phyloP scores from a whole-genome alignment of 2,329 filamentous ascomycete genomes.

The Diaporthe vaccinii region DNA sequence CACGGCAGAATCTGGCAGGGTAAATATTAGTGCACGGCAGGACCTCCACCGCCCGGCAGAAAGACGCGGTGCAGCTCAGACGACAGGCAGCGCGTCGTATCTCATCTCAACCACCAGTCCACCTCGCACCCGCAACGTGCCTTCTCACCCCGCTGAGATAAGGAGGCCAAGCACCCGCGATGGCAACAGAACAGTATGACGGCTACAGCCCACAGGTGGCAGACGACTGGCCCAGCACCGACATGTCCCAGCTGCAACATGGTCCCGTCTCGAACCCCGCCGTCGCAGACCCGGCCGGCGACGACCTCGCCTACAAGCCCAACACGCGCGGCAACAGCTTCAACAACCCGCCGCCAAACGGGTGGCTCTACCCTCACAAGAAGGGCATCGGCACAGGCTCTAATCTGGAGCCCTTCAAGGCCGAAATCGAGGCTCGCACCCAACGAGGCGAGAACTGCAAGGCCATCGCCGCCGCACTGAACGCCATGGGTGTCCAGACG shows the following conservation, averaged over 20 bases:
- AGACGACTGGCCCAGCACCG: background rate
- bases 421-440: slow-evolving; percentile 41
- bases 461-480: slow-evolving; percentile 42
- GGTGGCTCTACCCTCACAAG: slow-evolving; percentile 39
- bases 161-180: background rate
- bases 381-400: slow-evolving; percentile 37
- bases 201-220: background rate
- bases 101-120: slow-evolving; percentile 16
- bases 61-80: background rate
- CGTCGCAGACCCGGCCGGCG: background rate
- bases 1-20: accelerated
- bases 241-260: slow-evolving; percentile 5
- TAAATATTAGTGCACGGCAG: background rate
- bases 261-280: background rate
- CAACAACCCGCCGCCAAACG: slow-evolving; percentile 34
- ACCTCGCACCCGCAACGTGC: background rate
- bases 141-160: slow-evolving; percentile 23
- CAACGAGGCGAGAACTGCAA: slow-evolving; percentile 44
- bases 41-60: slow-evolving; percentile 12
- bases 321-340: slow-evolving; percentile 20
- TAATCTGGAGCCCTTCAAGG: slow-evolving; percentile 41
- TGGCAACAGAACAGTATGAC: slow-evolving; percentile 16
- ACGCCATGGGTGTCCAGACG: slow-evolving; percentile 41
- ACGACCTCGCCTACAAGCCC: slow-evolving; percentile 33
- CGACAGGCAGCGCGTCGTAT: background rate